These are phyloP conservation scores for Citrus australasica DNA, from an alignment of 345 rosid genomes.

Conservation along the genomic window DNA sequence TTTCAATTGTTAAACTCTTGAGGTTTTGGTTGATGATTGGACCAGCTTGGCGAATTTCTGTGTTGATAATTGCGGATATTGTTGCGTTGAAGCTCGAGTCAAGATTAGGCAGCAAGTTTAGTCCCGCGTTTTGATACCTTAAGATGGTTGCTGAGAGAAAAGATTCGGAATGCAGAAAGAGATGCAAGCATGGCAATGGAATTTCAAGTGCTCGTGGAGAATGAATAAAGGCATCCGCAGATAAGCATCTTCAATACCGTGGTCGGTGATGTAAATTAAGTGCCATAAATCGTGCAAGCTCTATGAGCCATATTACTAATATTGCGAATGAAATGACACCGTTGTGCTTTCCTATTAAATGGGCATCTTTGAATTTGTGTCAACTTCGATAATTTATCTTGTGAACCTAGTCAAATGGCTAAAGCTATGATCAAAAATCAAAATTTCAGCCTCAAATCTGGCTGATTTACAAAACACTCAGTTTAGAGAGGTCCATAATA, in stretches of 20 bases:
- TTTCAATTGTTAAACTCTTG: conserved; percentile 5
- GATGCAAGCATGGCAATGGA: conserved; percentile 4
- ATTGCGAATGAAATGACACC: neutral
- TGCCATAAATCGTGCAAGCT: neutral
- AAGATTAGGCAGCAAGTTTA: neutral
- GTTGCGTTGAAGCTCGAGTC: neutral
- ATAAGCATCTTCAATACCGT: conserved; percentile 26
- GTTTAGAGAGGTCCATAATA: neutral
- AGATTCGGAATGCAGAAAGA: conserved; percentile 17
- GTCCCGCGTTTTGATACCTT: conserved; percentile 17
- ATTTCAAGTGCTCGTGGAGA: conserved; percentile 19
- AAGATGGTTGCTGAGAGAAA: conserved; percentile 16
- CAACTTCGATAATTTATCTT: neutral
- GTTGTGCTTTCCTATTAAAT: neutral
- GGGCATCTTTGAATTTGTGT: conserved; percentile 2
- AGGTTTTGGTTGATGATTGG: neutral
- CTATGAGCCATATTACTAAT: neutral
- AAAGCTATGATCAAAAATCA: neutral
- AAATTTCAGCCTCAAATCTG: neutral
- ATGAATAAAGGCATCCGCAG: conserved; percentile 24
- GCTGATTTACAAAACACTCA: conserved; percentile 18
- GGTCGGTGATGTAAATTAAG: conserved; percentile 2
- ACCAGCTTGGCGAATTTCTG: neutral
- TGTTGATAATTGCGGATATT: neutral
- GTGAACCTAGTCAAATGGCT: neutral